Conservation (phyloP, 192 early-diverging fungal species). For the Piromyces sp. region DNA sequence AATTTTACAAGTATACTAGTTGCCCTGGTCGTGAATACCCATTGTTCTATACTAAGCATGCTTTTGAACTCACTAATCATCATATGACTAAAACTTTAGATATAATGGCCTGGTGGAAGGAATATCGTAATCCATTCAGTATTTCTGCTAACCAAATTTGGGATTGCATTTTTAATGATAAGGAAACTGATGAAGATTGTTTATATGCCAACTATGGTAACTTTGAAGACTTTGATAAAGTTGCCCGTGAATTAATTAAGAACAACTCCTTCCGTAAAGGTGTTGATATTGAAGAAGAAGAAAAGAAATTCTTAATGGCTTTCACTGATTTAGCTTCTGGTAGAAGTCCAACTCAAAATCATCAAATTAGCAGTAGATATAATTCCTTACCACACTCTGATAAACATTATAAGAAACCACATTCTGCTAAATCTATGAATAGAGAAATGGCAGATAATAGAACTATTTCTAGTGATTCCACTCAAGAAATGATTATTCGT, state of each 20-base stretch:
- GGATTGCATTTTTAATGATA: neutral
- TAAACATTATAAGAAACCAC: neutral
- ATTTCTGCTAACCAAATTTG: neutral
- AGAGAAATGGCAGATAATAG: neutral
- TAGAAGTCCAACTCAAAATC: neutral
- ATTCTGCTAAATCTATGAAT: neutral
- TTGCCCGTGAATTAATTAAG: neutral
- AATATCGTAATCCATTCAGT: neutral
- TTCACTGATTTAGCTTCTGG: neutral
- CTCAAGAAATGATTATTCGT: neutral
- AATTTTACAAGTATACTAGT: neutral
- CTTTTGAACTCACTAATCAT: neutral
- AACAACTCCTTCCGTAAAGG: neutral
- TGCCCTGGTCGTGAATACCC: neutral
- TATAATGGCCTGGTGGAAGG: neutral
- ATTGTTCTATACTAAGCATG: neutral
- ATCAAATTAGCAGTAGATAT: neutral
- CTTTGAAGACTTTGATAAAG: neutral
- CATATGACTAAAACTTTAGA: neutral
- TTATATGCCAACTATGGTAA: neutral
- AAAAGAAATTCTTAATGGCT: neutral
- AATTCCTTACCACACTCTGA: neutral
- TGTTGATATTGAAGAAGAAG: neutral
- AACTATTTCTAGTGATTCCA: neutral
- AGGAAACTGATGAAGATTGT: neutral